Conservation (phyloP, 2,329 filamentous ascomycete species). For the Cryphonectria carpinicola region DNA sequence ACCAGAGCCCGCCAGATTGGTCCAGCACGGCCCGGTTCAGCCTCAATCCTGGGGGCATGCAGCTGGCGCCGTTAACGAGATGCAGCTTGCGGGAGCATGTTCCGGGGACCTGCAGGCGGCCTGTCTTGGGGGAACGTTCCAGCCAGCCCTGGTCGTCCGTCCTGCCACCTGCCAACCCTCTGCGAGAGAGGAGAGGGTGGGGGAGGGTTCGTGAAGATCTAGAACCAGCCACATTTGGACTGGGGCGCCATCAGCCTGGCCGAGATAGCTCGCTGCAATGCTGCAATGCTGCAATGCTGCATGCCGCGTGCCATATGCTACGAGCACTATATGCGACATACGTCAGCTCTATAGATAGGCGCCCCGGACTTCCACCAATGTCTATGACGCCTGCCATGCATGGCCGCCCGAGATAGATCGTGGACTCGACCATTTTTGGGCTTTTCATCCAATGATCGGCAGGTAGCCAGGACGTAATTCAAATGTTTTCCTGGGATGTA, state of each 20-base stretch:
- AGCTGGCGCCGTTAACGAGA: constrained; percentile 6
- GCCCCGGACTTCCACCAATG: constrained; percentile 14
- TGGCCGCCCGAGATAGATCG: not conserved
- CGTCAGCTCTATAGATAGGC: constrained; percentile 6
- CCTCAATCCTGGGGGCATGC: not conserved
- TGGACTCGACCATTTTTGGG: not conserved
- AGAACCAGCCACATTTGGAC: not conserved
- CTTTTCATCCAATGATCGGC: not conserved
- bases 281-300: not conserved
- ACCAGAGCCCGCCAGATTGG: not conserved
- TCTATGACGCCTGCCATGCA: not conserved
- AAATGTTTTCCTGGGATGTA: not conserved
- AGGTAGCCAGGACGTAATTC: not conserved
- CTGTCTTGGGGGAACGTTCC: constrained; percentile 14
- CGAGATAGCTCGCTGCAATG: not conserved
- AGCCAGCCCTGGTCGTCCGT: constrained; percentile 6
- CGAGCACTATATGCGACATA: constrained; percentile 3
- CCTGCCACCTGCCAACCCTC: not conserved
- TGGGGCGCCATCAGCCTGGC: not conserved
- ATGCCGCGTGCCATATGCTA: not conserved
- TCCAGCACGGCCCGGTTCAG: constrained; percentile 1
- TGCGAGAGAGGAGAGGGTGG: not conserved
- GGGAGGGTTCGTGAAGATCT: not conserved
- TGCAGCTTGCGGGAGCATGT: constrained; percentile 9
- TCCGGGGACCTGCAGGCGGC: constrained; percentile 15